These are phyloP conservation scores for Aspergillus affinis DNA, from an alignment of 495 filamentous ascomycete genomes.

Conservation along the genomic window DNA sequence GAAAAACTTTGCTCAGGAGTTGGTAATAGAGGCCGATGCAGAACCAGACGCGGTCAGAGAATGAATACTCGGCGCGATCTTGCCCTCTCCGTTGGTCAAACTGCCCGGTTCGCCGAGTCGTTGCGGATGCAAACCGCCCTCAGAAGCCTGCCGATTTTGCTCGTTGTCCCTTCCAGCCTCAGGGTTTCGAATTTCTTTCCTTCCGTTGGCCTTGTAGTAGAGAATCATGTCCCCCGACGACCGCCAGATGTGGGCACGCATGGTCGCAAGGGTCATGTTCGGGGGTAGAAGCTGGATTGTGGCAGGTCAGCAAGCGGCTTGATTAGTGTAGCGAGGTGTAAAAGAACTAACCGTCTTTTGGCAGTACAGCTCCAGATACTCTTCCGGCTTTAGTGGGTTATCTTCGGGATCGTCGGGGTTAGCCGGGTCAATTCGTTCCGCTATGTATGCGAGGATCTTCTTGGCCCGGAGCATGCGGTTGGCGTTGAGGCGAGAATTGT, in stretches of 20 bases:
- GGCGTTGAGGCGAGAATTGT: slow-evolving; percentile 87
- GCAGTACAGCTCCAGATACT: slow-evolving; percentile 91
- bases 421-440: slow-evolving; percentile 79
- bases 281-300: slow-evolving; percentile 54
- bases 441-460: slow-evolving; percentile 91
- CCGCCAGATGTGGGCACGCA: slow-evolving; percentile 89
- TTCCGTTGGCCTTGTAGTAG: slow-evolving; percentile 86
- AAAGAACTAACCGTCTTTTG: slow-evolving; percentile 71
- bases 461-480: slow-evolving; percentile 94
- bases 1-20: slow-evolving; percentile 8
- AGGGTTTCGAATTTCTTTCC: slow-evolving; percentile 50
- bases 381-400: slow-evolving; percentile 73
- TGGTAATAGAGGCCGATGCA: slow-evolving; percentile 30
- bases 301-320: slow-evolving; percentile 12
- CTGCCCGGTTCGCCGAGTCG: not conserved
- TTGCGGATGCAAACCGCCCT: not conserved
- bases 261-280: slow-evolving; percentile 87
- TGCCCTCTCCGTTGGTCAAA: slow-evolving; percentile 20
- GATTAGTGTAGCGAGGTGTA: not conserved
- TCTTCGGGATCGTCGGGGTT: slow-evolving; percentile 52
- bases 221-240: slow-evolving; percentile 85
- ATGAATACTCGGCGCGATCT: slow-evolving; percentile 35
- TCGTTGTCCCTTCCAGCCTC: slow-evolving; percentile 16
- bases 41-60: slow-evolving; percentile 39
- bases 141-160: slow-evolving; percentile 8